Evolutionary conservation across 768 basidiomycete genomes (phyloP), one percentile per base, ranked within the genome.

Genomic region (Suillus weaverae): DNA sequence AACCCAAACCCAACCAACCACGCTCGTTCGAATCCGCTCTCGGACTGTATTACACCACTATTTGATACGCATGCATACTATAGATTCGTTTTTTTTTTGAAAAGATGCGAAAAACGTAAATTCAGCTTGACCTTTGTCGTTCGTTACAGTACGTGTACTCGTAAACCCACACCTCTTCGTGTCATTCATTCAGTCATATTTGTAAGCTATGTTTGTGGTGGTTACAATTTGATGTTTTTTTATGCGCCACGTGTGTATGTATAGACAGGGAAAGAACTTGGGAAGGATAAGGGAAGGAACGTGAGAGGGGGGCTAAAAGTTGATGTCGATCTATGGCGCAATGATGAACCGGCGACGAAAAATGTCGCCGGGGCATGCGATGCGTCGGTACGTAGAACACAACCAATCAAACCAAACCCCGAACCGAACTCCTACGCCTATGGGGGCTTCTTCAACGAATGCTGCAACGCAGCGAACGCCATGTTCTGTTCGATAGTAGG

Each of bases 401-500:
- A 55, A n/a, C n/a, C n/a, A n/a, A n/a, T n/a, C n/a, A n/a, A n/a
- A 26, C 26, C 36, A 32, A 48, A 67, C 7, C 32, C 51, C 26
- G 10, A 44, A 18, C 10, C 48, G 13, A 50, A 14, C 13, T 26
- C 22, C 48, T 48, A 14, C 5, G 22, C 6, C 22, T 53, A 53
- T 46, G 51, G 33, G 7, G 35, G 62, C 66, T 60, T 67, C 38
- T 63, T 70, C 60, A 75, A 72, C 20, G 86, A 85, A 56, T 83
- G 84, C 67, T 86, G 84, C 46, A 88, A 80, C 20, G 84, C 87
- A 54, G 89, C 90, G 67, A 91, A 94, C 6, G 91, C 91, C 89
- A 92, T 90, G 69, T 89, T 91, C 76, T 94, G 91, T 73, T 92
- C 91, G 53, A 92, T 79, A 13, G 91, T 92, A 4, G 91, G 88